Evolutionary conservation across 139 green algal genomes (phyloP).

Genomic region (Marvania coccoides): DNA sequence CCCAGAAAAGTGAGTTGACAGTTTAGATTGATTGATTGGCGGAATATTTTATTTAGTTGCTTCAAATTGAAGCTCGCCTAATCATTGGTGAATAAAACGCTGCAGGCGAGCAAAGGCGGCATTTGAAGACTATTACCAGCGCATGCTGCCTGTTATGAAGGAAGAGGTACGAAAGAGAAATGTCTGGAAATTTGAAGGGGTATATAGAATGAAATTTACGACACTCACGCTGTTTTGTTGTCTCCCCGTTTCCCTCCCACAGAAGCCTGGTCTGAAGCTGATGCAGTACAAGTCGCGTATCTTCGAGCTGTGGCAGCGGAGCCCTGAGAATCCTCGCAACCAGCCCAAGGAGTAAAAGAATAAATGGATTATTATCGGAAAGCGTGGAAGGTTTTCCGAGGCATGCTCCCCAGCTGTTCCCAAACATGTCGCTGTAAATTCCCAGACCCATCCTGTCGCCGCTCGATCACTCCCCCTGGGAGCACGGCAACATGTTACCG

Average conservation of each 20-base stretch:
- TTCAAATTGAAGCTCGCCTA: not conserved
- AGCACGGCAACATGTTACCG: too few relatives aligned
- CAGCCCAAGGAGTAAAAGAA: slow-evolving; percentile 1
- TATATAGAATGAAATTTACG: not conserved
- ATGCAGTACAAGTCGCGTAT: slow-evolving; percentile 61
- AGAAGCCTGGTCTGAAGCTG: slow-evolving; percentile 62
- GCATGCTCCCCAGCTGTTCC: too few relatives aligned
- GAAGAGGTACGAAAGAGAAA: slow-evolving; percentile 24
- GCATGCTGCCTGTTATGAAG: slow-evolving; percentile 46
- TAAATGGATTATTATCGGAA: too few relatives aligned
- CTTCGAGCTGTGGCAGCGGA: slow-evolving; percentile 61
- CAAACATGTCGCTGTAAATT: too few relatives aligned
- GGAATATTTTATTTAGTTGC: not conserved
- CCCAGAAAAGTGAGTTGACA: slow-evolving; percentile 55
- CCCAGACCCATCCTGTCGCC: too few relatives aligned
- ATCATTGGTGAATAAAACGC: not conserved
- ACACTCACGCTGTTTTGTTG: not conserved
- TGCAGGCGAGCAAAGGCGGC: slow-evolving; percentile 60
- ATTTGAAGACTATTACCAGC: slow-evolving; percentile 55
- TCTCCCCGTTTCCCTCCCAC: not conserved
- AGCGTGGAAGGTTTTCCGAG: too few relatives aligned
- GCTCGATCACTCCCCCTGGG: too few relatives aligned
- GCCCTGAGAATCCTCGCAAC: slow-evolving; percentile 53
- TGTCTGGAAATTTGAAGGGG: not conserved
- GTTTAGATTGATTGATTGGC: not conserved